Conservation (phyloP, 305 asterid genomes). For the Rubia peregrina region DNA sequence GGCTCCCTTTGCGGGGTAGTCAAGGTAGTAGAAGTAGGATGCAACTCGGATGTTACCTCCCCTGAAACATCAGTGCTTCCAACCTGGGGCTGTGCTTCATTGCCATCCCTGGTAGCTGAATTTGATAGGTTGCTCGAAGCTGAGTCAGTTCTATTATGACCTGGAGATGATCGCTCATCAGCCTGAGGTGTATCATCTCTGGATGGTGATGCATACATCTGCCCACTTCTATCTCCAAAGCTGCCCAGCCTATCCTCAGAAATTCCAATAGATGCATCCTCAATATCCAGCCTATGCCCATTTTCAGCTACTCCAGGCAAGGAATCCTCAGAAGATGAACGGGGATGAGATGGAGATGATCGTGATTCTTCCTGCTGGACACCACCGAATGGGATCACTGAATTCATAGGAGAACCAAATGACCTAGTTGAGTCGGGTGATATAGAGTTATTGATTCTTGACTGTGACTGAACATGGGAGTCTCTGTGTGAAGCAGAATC, state of each 20-base stretch:
- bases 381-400: conserved; percentile 36
- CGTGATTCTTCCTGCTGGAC: conserved; percentile 33
- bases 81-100: conserved; percentile 43
- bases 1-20: conserved; percentile 49
- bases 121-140: conserved; percentile 55
- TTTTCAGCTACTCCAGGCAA: conserved; percentile 41
- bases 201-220: conserved; percentile 35
- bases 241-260: conserved; percentile 51
- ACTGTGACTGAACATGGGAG: conserved; percentile 21
- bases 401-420: conserved; percentile 44
- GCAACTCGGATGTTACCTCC: conserved; percentile 50
- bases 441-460: conserved; percentile 37
- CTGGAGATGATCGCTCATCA: conserved; percentile 36
- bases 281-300: conserved; percentile 42
- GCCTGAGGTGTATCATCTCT: conserved; percentile 34
- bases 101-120: conserved; percentile 54
- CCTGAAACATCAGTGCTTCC: conserved; percentile 56
- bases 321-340: conserved; percentile 61
- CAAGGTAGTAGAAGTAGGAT: conserved; percentile 36
- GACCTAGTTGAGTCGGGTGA: conserved; percentile 46
- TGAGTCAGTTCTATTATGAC: conserved; percentile 62
- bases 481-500: conserved; percentile 45
- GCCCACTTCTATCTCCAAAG: conserved; percentile 52
- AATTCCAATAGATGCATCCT: conserved; percentile 38
- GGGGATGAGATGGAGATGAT: conserved; percentile 53